Percentiles rank a stretch among this genome's conserved stretches.
phyloP scores from a whole-genome alignment of 2,329 filamentous ascomycete genomes.

The Trichocomaceae sp. region DNA sequence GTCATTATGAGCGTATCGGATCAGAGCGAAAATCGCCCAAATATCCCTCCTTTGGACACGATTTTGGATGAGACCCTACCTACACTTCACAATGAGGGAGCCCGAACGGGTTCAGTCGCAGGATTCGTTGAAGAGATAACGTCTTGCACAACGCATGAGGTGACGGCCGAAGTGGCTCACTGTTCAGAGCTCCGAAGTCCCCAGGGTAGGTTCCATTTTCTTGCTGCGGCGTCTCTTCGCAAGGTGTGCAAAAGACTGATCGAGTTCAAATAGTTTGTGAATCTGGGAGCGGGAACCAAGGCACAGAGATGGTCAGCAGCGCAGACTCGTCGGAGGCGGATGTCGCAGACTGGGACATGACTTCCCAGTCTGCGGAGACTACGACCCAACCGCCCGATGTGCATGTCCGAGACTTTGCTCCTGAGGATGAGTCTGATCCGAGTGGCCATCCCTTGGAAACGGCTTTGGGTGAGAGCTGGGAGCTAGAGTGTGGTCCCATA shows the following conservation, averaged over 20 bases:
- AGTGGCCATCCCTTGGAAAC: background rate
- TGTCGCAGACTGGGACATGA: background rate
- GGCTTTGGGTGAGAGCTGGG: background rate
- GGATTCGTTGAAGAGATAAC: background rate
- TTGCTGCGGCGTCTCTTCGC: background rate
- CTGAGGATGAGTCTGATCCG: background rate
- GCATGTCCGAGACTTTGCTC: no score
- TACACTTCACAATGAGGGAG: background rate
- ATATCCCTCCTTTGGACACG: background rate
- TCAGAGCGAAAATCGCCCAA: background rate
- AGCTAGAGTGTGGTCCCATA: background rate
- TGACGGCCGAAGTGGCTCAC: background rate
- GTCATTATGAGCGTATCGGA: background rate
- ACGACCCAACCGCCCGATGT: background rate
- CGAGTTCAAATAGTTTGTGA: background rate
- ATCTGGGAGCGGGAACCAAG: background rate
- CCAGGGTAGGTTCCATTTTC: background rate
- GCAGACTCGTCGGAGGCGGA: background rate
- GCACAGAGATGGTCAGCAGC: background rate
- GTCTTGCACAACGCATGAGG: background rate
- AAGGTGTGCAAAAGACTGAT: background rate
- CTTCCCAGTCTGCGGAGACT: background rate
- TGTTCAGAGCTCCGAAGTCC: background rate
- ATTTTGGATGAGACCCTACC: background rate
- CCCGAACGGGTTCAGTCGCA: background rate